These are phyloP conservation scores for Metarhizium rileyi DNA, from an alignment of 2,329 filamentous ascomycete genomes.

Conservation along the genomic window DNA sequence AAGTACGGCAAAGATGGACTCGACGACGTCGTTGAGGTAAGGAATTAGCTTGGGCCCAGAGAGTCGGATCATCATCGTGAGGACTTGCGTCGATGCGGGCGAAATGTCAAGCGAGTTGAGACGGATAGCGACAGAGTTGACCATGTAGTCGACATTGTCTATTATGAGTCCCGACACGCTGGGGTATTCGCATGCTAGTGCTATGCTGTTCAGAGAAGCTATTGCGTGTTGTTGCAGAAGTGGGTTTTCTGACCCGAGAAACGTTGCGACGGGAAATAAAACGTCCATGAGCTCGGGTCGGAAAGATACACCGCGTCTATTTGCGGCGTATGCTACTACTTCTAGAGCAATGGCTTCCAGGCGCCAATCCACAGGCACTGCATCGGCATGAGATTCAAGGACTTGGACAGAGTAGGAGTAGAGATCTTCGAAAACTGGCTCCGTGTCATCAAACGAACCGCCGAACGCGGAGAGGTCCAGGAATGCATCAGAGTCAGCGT, in stretches of 20 bases:
- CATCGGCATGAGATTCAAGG: slow-evolving; percentile 44
- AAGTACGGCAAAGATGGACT: slow-evolving; percentile 84
- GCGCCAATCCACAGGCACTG: slow-evolving; percentile 53
- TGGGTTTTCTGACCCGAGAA: slow-evolving; percentile 62
- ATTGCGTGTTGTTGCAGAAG: slow-evolving; percentile 73
- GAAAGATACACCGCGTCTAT: slow-evolving; percentile 57
- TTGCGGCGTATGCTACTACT: slow-evolving; percentile 65
- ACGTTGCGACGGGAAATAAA: slow-evolving; percentile 83
- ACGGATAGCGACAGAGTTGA: slow-evolving; percentile 82
- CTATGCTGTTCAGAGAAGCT: slow-evolving; percentile 71
- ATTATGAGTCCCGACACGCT: slow-evolving; percentile 73
- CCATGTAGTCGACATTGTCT: slow-evolving; percentile 90
- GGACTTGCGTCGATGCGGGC: slow-evolving; percentile 79
- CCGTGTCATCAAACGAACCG: slow-evolving; percentile 29
- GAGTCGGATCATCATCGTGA: slow-evolving; percentile 88
- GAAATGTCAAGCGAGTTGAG: slow-evolving; percentile 89
- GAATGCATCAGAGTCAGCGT: slow-evolving; percentile 54
- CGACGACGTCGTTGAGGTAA: slow-evolving; percentile 84
- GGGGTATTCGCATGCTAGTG: slow-evolving; percentile 61
- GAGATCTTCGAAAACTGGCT: slow-evolving; percentile 49
- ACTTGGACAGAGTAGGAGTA: slow-evolving; percentile 59
- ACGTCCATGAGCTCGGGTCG: slow-evolving; percentile 81
- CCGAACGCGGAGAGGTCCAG: slow-evolving; percentile 41
- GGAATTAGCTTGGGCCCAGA: slow-evolving; percentile 74
- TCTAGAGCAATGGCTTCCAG: slow-evolving; percentile 74